Base-by-base conservation (phyloP, 2,329 filamentous ascomycete genomes). In the Biscogniauxia mediterranea region DNA sequence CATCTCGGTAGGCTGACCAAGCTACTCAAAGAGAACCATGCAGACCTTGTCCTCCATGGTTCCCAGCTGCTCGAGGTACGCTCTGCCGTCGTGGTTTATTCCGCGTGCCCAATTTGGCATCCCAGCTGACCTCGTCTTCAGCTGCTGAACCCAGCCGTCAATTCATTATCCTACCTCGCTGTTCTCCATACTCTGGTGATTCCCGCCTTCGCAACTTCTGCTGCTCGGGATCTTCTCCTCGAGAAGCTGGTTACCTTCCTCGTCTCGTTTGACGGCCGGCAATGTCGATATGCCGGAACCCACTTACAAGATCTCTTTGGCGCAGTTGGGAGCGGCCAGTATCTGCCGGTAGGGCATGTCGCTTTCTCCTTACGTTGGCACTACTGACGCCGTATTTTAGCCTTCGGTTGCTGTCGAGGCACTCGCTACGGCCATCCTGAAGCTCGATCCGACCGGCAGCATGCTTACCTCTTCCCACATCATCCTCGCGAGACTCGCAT, bases 381-480 rank as follows among this genome's bases (percentile, higher is more conserved):
- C 50, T 32, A 19, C 55, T 64, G n/a, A 65, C 54, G 6, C 9
- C 19, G 46, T 52, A 20, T 54, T 57, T 26, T 50, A 85, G 84
- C 75, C 82, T 17, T 72, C 74, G 0, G 72, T 83, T 55, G 77
- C 82, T 0, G 76, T 83, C 13, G 76, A 81, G 26, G 68, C 78
- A 8, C 72, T 84, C 7, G 73, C 81, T 6, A 73, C 72, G 1
- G 88, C 87, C 3, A 81, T 93, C 64, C 76, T 87, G 13, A 83
- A 83, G 58, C 78, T 93, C 60, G 89, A 93, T 66, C 87, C 89
- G 1, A 82, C 82, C 13, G 85, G 83, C 26, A 83, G 83, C 55
- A 84, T 89, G 56, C 85, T 92, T 67, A 92, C 89, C 4, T 83
- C 83, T 4, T 80, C 80, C 26, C 89, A 92, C 68, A 73, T 89